These are phyloP conservation scores for Kingdonia uniflora DNA, from an alignment of 164 flowering plant genomes.

Conservation along the genomic window DNA sequence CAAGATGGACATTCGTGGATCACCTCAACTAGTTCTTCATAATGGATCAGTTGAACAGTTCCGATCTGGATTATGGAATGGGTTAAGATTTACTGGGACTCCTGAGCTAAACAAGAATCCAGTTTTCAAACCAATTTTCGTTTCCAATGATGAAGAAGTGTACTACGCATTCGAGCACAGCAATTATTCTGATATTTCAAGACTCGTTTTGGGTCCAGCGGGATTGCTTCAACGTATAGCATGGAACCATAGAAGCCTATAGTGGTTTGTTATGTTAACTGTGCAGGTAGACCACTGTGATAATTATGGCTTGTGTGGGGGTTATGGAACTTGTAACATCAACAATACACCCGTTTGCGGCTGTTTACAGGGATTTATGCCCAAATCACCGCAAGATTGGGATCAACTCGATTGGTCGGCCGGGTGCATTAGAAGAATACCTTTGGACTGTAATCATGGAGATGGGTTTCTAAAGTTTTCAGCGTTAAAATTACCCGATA, in stretches of 20 bases:
- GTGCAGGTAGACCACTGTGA: neutral
- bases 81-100: conserved; percentile 20
- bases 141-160: conserved; percentile 16
- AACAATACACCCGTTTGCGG: too few species aligned
- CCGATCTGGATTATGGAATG: conserved; percentile 48
- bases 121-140: conserved; percentile 8
- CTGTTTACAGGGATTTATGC: too few species aligned
- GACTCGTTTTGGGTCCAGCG: conserved; percentile 11
- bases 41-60: conserved; percentile 2
- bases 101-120: conserved; percentile 9
- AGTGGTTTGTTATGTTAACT: neutral
- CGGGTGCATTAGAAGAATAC: too few species aligned
- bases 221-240: neutral
- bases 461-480: too few species aligned
- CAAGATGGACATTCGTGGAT: conserved; percentile 17
- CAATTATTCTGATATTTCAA: conserved; percentile 10
- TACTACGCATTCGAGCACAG: conserved; percentile 10
- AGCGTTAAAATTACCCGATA: too few species aligned
- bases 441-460: too few species aligned
- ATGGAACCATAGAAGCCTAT: neutral
- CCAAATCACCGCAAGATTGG: too few species aligned
- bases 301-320: too few species aligned
- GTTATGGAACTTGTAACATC: too few species aligned
- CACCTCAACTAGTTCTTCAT: conserved; percentile 13
- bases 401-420: too few species aligned